Evolutionary conservation across 208 protist species (phyloP).

Genomic region (Novymonas esmeraldas): DNA sequence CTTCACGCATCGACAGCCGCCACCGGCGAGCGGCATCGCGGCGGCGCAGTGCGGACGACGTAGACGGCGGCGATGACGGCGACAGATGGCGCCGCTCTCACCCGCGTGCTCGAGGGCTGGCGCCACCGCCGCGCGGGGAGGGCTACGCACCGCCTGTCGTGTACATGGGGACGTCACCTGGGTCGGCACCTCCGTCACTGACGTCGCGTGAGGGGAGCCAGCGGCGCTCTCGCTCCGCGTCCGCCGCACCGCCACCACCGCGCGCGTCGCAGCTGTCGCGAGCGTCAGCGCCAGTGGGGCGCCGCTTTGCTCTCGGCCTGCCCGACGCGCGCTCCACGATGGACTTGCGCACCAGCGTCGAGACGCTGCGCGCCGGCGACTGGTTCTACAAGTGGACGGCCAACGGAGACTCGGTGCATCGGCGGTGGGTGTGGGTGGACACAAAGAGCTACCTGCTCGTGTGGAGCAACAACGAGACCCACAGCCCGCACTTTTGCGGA

Average conservation of each 20-base stretch:
- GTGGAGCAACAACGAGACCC: conserved; percentile 75
- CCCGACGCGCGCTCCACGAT: conserved; percentile 62
- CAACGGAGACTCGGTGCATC: conserved; percentile 46
- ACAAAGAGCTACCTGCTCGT: conserved; percentile 73
- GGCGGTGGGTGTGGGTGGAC: conserved; percentile 84
- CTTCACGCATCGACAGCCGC: background rate
- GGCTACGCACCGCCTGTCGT: conserved; percentile 27
- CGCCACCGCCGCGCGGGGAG: conserved; percentile 3
- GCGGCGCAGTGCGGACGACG: background rate
- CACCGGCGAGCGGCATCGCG: conserved; percentile 1
- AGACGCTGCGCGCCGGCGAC: conserved; percentile 65
- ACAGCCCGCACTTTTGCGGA: conserved; percentile 54
- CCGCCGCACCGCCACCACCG: conserved; percentile 8
- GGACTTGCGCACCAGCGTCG: conserved; percentile 67
- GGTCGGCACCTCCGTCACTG: conserved; percentile 11
- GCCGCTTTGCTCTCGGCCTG: conserved; percentile 34
- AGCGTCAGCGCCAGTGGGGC: background rate
- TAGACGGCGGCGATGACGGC: background rate
- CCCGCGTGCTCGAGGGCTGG: background rate
- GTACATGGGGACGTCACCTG: conserved; percentile 12
- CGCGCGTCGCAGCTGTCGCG: background rate
- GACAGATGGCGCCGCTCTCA: background rate
- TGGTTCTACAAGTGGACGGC: conserved; percentile 89
- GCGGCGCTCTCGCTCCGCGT: background rate
- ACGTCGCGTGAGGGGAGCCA: conserved; percentile 14